Conservation (phyloP, 768 basidiomycete species). For the Agaricus subrufescens region DNA sequence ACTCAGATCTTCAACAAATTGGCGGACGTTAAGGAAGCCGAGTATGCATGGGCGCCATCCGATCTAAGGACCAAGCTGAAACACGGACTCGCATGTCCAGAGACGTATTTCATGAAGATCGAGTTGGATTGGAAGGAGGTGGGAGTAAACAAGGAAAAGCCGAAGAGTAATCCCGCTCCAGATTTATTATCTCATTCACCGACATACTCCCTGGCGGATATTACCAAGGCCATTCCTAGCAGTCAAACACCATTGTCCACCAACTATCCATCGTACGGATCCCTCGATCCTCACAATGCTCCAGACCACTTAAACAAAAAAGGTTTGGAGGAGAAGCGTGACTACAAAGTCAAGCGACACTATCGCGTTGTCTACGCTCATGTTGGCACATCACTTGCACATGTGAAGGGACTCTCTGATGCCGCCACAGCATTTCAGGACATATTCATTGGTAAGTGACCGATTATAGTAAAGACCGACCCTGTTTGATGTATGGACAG, state of each 20-base stretch:
- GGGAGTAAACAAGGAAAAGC: not conserved
- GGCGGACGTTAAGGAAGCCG: not conserved
- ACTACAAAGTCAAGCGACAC: not conserved
- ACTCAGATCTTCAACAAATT: conserved; percentile 8
- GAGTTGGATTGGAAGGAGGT: not conserved
- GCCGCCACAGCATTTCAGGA: not conserved
- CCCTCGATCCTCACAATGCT: not conserved
- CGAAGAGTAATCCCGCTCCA: not conserved
- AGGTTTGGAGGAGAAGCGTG: not conserved
- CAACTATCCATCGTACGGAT: no score
- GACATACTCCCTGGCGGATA: no score
- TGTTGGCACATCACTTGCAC: conserved; percentile 14
- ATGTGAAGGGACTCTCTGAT: conserved; percentile 19
- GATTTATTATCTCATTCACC: not conserved
- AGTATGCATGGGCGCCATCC: not conserved
- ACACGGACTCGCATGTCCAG: not conserved
- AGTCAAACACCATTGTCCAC: no score
- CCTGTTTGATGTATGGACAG: not conserved
- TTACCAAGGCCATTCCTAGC: no score
- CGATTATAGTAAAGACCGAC: not conserved
- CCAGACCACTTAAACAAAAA: no score
- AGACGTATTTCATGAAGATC: conserved; percentile 3
- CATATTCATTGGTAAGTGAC: not conserved
- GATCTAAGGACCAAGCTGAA: not conserved
- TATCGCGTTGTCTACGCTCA: conserved; percentile 1